These are phyloP conservation scores for Stipa capillata DNA, from an alignment of 176 grass and related monocot genomes.

Conservation along the genomic window DNA sequence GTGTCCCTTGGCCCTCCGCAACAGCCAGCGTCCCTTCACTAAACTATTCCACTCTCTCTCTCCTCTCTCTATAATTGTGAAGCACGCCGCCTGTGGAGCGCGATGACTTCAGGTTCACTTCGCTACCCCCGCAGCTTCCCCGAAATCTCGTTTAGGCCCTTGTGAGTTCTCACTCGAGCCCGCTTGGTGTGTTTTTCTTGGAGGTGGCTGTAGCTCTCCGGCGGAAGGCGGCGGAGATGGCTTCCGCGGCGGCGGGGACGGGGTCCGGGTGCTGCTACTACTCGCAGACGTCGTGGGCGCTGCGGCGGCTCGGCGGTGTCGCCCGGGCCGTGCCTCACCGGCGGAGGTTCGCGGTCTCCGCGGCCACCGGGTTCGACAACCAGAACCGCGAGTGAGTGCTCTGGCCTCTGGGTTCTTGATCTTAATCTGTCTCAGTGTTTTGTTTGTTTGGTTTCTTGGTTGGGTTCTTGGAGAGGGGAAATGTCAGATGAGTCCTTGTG, in stretches of 20 bases:
- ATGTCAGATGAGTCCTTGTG: background rate
- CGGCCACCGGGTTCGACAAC: conserved; percentile 45
- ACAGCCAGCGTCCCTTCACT: conserved; percentile 29
- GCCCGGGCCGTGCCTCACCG: background rate
- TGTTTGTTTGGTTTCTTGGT: background rate
- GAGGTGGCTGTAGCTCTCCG: conserved; percentile 47
- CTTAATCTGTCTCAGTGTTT: background rate
- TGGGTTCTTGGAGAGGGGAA: background rate
- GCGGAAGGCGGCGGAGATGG: conserved; percentile 31
- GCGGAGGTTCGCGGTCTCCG: conserved; percentile 24
- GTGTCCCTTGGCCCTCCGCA: conserved; percentile 35
- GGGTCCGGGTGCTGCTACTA: background rate
- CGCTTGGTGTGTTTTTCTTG: background rate
- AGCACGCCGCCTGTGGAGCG: conserved; percentile 10
- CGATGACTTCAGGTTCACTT: conserved; percentile 36
- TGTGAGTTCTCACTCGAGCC: background rate
- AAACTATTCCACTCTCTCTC: conserved; percentile 1
- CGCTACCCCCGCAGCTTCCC: background rate
- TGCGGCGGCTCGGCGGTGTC: conserved; percentile 14
- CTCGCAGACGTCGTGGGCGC: conserved; percentile 14
- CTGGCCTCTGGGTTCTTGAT: background rate
- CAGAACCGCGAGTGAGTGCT: conserved; percentile 59
- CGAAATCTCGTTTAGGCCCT: background rate
- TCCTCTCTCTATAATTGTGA: conserved; percentile 25
- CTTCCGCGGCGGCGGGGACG: background rate